Base-by-base conservation (phyloP, 192 early-diverging fungal species). In the Diversispora eburnea region DNA sequence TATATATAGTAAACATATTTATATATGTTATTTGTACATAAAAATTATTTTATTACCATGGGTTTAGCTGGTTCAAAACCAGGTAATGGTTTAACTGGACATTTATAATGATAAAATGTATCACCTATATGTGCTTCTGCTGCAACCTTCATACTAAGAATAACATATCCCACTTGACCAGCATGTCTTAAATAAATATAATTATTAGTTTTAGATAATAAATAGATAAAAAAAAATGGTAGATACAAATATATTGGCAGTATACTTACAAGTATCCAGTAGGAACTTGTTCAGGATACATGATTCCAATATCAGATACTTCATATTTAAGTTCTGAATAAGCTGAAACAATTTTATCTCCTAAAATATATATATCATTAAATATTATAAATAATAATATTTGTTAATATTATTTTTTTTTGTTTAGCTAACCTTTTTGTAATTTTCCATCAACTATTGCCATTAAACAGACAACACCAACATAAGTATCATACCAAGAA, bases 401-500 rank as follows among this genome's bases (percentile, higher is more conserved):
- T 52, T 22, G 6, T 0, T 17, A 54, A 51, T 17, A 4, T 17
- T 17, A 17, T 54, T 54, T 10, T 4, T 2, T 17, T 15, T n/a
- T 15, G 56, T 33, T 41, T 20, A 22, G 43, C 39, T 67, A 75
- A 88, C 87, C 91, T 77, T 92, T 91, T 61, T 84, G 79, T 6
- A 99, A 76, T 2, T 75, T 82, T 12, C 97, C 97, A 81, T 97
- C 93, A 33, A 89, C 84, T 5, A 99, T 85, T 5, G 94, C 93
- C 78, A 99, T 80, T 77, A 99, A 81, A 77, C 94, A 97, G 25
- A 99, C 89, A n/a, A 98, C 97, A 43, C 97, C 97, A 0, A 95
- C 89, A 80, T 96, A 99, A n/a, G 88, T 88, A 78, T 99, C 95
- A 79, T 97, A 95, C 95, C 95, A 99, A 33, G 92, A 93, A 77